These are phyloP conservation scores for Solanum chaucha DNA, from an alignment of 257 asterid species.

Conservation along the genomic window DNA sequence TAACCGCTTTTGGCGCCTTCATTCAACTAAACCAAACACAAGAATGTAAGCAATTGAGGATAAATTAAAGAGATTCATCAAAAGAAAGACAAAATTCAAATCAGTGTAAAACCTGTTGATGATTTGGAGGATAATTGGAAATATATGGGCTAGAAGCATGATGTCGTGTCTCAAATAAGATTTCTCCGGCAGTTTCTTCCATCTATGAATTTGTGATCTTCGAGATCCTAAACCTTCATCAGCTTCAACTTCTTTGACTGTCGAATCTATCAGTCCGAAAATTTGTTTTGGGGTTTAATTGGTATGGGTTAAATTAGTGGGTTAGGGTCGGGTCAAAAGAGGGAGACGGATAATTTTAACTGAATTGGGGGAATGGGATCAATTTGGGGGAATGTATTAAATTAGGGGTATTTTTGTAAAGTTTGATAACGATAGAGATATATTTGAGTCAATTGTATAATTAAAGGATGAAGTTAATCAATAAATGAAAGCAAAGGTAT, in stretches of 20 bases:
- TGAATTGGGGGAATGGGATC: background rate
- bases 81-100: background rate
- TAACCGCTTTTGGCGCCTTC: conserved; percentile 44
- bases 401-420: background rate
- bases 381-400: background rate
- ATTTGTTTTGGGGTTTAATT: background rate
- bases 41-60: conserved; percentile 8
- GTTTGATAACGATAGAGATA: too few species aligned
- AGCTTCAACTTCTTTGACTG: background rate
- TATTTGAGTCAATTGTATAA: background rate
- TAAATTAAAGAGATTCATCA: background rate
- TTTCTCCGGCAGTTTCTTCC: conserved; percentile 37
- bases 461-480: background rate
- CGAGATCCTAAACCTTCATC: conserved; percentile 25
- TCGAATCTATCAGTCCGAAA: background rate
- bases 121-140: conserved; percentile 69
- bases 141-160: conserved; percentile 70
- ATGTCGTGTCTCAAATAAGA: conserved; percentile 57
- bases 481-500: too few species aligned
- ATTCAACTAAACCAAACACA: conserved; percentile 29
- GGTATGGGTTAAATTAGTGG: background rate
- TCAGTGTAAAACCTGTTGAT: conserved; percentile 34
- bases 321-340: background rate
- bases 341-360: background rate
- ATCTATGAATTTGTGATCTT: conserved; percentile 7